Conservation (phyloP, 345 rosid species). For the Lumnitzera littorea region DNA sequence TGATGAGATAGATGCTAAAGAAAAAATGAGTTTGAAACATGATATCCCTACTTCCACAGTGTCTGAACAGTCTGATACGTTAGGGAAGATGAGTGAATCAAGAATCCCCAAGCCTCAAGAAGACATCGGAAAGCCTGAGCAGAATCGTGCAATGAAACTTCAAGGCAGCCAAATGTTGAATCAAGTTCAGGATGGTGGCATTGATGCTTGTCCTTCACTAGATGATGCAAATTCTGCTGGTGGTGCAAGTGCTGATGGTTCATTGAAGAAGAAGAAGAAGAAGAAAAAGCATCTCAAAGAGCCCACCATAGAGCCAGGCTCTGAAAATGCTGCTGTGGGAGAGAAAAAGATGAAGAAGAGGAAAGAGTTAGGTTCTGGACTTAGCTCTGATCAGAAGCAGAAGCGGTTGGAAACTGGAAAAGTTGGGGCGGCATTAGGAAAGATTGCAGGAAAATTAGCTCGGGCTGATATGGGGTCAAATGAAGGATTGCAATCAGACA, state of each 20-base stretch:
- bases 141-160: no score
- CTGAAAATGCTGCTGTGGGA: conserved; percentile 26
- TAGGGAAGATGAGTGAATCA: conserved; percentile 18
- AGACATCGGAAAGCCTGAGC: conserved; percentile 22
- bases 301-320: conserved; percentile 28
- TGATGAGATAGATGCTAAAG: conserved; percentile 19
- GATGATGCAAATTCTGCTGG: conserved; percentile 31
- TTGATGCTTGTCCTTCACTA: conserved; percentile 19
- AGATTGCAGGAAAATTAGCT: conserved; percentile 25
- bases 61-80: no score
- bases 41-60: neutral
- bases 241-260: conserved; percentile 22
- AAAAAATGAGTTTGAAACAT: conserved; percentile 12
- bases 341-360: conserved; percentile 58
- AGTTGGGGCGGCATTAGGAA: conserved; percentile 19
- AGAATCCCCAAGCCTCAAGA: conserved; percentile 21
- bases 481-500: conserved; percentile 21
- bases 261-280: conserved; percentile 54
- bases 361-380: conserved; percentile 32
- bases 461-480: conserved; percentile 22
- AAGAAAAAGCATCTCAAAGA: conserved; percentile 48
- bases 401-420: conserved; percentile 39
- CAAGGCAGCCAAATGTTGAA: conserved; percentile 26
- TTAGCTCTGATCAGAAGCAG: conserved; percentile 34
- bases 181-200: conserved; percentile 22